Conservation (phyloP, 78 protist genomes). For the Cavenderia fasciculata region DNA sequence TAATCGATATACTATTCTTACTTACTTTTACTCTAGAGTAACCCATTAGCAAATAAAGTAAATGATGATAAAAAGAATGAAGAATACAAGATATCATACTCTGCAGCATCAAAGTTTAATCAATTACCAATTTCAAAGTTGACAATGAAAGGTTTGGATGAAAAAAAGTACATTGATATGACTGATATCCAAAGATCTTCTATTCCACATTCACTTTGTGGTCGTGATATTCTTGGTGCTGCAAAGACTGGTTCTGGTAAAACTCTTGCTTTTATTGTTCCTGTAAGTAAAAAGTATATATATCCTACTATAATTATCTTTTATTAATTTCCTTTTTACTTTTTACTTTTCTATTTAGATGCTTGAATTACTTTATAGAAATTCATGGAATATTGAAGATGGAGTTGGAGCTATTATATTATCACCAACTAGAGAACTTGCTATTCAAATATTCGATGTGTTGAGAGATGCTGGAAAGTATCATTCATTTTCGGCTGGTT, state of each 20-base stretch:
- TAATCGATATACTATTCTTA: too few species aligned
- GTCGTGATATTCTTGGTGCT: slow-evolving; percentile 96
- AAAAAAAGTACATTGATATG: slow-evolving; percentile 61
- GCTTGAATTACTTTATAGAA: slow-evolving; percentile 89
- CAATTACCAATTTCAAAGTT: slow-evolving; percentile 67
- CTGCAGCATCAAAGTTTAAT: slow-evolving; percentile 30
- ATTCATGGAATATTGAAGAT: slow-evolving; percentile 84
- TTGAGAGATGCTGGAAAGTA: slow-evolving; percentile 37
- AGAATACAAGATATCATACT: slow-evolving; percentile 10
- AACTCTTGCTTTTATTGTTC: slow-evolving; percentile 95
- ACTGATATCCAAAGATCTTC: slow-evolving; percentile 92
- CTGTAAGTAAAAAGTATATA: slow-evolving; percentile 36
- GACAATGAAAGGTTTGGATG: slow-evolving; percentile 68
- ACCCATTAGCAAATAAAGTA: slow-evolving; percentile 32
- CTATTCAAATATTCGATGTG: slow-evolving; percentile 98
- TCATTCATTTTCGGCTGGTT: slow-evolving; percentile 91
- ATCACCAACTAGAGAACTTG: slow-evolving; percentile 99
- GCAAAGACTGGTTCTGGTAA: slow-evolving; percentile 98
- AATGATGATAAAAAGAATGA: not conserved
- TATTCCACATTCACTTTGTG: slow-evolving; percentile 90
- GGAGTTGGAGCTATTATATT: slow-evolving; percentile 98
- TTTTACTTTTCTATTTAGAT: slow-evolving; percentile 18
- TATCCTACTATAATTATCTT: not conserved
- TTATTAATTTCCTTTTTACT: not conserved
- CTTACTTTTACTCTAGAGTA: too few species aligned